Percentiles rank a stretch among this genome's conserved stretches.
These are phyloP conservation scores for Austroboletus novae-zelandiae DNA, from an alignment of 1,284 basidiomycete genomes.

Conservation along the genomic window DNA sequence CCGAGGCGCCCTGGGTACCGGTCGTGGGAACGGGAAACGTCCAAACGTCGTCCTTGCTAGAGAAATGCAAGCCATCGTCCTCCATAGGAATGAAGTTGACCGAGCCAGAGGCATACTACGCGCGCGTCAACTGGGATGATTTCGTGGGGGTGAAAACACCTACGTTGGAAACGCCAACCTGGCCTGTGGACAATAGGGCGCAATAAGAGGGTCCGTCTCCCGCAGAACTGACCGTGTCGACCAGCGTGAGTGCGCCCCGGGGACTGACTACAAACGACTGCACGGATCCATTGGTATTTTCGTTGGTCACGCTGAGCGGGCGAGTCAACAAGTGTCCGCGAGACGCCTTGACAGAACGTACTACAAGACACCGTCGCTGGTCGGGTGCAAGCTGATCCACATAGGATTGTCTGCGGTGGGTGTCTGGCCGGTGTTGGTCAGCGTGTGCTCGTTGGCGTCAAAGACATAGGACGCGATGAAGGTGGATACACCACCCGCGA, in stretches of 20 bases:
- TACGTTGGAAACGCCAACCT: constrained; percentile 60
- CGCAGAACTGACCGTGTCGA: constrained; percentile 48
- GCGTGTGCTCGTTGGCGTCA: constrained; percentile 35
- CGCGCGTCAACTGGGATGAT: not conserved
- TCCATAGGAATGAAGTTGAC: constrained; percentile 52
- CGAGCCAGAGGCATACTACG: constrained; percentile 56
- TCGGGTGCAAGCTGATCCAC: constrained; percentile 45
- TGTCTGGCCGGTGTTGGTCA: constrained; percentile 34
- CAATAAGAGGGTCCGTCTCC: constrained; percentile 54
- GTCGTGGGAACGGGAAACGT: constrained; percentile 48
- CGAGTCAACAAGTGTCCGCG: not conserved
- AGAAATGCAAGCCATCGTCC: constrained; percentile 41
- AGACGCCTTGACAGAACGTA: constrained; percentile 25
- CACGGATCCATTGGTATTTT: constrained; percentile 49
- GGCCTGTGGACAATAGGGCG: constrained; percentile 48
- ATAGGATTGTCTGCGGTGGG: constrained; percentile 35
- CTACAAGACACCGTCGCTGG: constrained; percentile 54
- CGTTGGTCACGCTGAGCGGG: constrained; percentile 52
- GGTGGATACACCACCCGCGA: constrained; percentile 47
- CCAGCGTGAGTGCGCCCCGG: constrained; percentile 44
- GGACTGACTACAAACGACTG: constrained; percentile 54
- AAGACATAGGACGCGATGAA: constrained; percentile 48
- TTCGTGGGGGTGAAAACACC: constrained; percentile 16
- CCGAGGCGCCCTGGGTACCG: constrained; percentile 39
- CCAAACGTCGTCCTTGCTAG: constrained; percentile 40